These are phyloP conservation scores for Neocatenulostroma microsporum DNA, from an alignment of 2,329 filamentous ascomycete species.

Conservation along the genomic window DNA sequence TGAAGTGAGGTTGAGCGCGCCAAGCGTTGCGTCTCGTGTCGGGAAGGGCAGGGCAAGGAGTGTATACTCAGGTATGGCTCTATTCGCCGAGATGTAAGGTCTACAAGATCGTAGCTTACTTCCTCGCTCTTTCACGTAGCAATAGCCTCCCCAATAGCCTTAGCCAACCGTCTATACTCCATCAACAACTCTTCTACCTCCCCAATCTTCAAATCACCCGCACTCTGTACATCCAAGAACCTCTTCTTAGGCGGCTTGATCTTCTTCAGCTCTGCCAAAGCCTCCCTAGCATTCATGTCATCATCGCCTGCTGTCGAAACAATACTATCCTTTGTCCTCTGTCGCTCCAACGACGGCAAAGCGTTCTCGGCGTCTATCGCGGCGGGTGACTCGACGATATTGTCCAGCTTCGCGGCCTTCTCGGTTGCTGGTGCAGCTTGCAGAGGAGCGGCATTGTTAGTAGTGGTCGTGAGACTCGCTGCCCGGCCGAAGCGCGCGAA, in stretches of 20 bases:
- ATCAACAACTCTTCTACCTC: conserved; percentile 40
- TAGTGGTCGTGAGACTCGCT: conserved; percentile 13
- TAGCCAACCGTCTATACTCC: conserved; percentile 36
- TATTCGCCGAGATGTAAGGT: too few species aligned
- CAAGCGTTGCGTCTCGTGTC: too few species aligned
- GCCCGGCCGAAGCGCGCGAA: conserved; percentile 30
- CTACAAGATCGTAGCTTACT: too few species aligned
- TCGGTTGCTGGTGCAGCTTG: conserved; percentile 19
- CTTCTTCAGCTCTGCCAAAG: conserved; percentile 38
- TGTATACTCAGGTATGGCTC: too few species aligned
- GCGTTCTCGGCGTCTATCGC: conserved; percentile 5
- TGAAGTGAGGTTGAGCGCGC: too few species aligned
- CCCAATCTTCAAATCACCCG: conserved; percentile 39
- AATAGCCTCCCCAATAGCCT: conserved; percentile 37
- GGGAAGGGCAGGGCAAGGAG: too few species aligned
- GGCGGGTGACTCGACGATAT: conserved; percentile 21
- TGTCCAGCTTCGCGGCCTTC: conserved; percentile 22
- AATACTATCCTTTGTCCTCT: conserved; percentile 2
- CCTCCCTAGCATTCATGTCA: conserved; percentile 34
- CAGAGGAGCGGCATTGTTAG: too few species aligned
- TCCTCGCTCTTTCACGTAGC: conserved; percentile 6
- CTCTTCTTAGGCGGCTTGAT: conserved; percentile 40
- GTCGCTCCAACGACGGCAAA: conserved; percentile 5
- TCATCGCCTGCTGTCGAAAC: conserved; percentile 13
- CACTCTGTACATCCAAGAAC: conserved; percentile 41